phyloP scores from a whole-genome alignment of 2,329 filamentous ascomycete species.

The Arthrobotrys iridis region DNA sequence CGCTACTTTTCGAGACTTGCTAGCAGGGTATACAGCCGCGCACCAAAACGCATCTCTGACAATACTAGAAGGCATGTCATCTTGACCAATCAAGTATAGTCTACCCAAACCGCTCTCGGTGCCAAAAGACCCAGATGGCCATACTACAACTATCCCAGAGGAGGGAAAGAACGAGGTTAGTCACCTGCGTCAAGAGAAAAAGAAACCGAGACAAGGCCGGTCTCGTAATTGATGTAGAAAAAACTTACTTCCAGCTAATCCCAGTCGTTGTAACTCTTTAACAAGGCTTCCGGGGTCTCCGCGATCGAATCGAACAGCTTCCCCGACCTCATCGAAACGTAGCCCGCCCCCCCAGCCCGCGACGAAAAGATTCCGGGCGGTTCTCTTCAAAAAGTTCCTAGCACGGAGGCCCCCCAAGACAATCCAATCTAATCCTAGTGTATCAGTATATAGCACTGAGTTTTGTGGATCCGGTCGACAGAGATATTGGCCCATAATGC shows the following conservation, averaged over 20 bases:
- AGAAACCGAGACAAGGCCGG: too few relatives aligned
- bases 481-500: conserved; percentile 1
- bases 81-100: neutral
- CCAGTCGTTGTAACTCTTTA: neutral
- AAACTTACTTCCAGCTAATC: neutral
- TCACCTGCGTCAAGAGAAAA: too few relatives aligned
- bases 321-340: neutral
- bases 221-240: too few relatives aligned
- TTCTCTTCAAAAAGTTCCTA: neutral
- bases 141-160: neutral
- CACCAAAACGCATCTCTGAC: neutral
- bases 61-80: neutral
- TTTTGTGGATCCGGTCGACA: neutral
- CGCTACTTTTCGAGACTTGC: neutral
- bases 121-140: neutral
- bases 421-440: neutral
- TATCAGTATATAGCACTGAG: neutral
- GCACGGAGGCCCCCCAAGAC: neutral
- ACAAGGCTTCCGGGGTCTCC: neutral
- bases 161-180: neutral
- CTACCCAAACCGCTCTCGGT: neutral
- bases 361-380: neutral
- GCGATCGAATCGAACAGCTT: too few relatives aligned
- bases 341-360: neutral
- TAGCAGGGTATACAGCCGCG: neutral